Evolutionary conservation across 176 grass and related monocot genomes (phyloP), one percentile per base, ranked within the genome.

Genomic region (Avena atlantica): DNA sequence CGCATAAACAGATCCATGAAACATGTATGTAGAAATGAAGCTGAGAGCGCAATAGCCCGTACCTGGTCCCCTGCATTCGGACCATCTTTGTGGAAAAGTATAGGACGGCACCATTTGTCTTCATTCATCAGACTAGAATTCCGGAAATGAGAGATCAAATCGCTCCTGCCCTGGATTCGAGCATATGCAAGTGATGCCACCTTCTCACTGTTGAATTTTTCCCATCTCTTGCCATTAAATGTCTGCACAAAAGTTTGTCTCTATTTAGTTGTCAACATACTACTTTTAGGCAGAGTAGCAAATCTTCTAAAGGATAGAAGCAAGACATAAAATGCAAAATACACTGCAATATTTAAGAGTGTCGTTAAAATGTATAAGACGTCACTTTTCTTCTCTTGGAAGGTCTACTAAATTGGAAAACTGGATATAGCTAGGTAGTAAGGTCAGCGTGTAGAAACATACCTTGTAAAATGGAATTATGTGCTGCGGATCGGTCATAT

Each of bases 51-150:
- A 1, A 66, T 24, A 74, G 31, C 12, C 44, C 70, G 20, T 89
- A 98, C 97, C 97, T 92, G 92, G 36, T 96, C 87, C 60, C 97
- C 93, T 31, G 90, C 92, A 83, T 95, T 91, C 79, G 93, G 96
- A 40, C 96, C 96, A 45, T 98, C 93, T 69, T 93, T 91, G 84
- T 94, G 91, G 90, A 98, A 98, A 55, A 98, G 92, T 72, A 98
- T 92, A 85, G 96, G 96, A 8, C 92, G 90, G 20, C 94, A 98
- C 61, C 87, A 89, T 89, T 94, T 98, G 57, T 98, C 96, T 53
- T 98, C 96, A 23, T 94, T 98, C 96, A 98, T 98, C 76, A 98
- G 64, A 85, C 96, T 98, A 52, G 96, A 98, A 80, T 98, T 98
- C 89, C 94, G 93, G 79, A 98, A 98, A 85, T 96, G 96, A 85